Base-by-base conservation (phyloP, 441 rosid species). In the Populus tomentosa region DNA sequence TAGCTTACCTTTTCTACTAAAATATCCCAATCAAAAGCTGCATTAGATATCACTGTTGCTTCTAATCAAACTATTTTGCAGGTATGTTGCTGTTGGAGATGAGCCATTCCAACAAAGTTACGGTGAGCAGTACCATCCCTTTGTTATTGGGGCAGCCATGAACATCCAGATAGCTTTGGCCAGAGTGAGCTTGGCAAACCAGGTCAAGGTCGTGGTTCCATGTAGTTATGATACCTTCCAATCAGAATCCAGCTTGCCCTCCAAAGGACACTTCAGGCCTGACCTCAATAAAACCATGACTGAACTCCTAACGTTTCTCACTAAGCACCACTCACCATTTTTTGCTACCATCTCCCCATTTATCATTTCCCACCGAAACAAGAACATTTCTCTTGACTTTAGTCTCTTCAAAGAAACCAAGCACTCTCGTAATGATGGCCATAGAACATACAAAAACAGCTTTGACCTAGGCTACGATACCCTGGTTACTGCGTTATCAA, bases 121-220 rank as follows among this genome's bases (percentile, higher is more conserved):
- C 70, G 87, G 90, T 10, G 88, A 91, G 73, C 94, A 87, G 77
- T 94, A 88, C 84, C 89, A 26, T 76, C 90, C 95, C 10, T 90
- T 80, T 75, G 90, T 91, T 53, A 83, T 89, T 53, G 95, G 97
- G 72, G 94, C 95, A 72, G 97, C 87, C 72, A 84, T 86, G 84
- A 91, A 89, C 75, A 86, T 94, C 84, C 97, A 91, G 82, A 77
- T 84, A 75, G 96, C 97, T 78, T 82, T 94, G 78, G 79, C 88
- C 18, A 90, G 82, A 76, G 95, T 92, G 42, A 86, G 81, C 80
- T 79, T 92, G 82, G 95, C 85, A 1, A 79, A 85, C 67, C 80
- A 88, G 76, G 94, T 94, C 71, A 94, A 90, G 81, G 94, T 92
- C 46, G 95, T 94, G 24, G 95, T 94, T 73, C 95, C 98, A 7